Base-by-base conservation (phyloP, 1,284 basidiomycete species). In the Pterulicium gracile region DNA sequence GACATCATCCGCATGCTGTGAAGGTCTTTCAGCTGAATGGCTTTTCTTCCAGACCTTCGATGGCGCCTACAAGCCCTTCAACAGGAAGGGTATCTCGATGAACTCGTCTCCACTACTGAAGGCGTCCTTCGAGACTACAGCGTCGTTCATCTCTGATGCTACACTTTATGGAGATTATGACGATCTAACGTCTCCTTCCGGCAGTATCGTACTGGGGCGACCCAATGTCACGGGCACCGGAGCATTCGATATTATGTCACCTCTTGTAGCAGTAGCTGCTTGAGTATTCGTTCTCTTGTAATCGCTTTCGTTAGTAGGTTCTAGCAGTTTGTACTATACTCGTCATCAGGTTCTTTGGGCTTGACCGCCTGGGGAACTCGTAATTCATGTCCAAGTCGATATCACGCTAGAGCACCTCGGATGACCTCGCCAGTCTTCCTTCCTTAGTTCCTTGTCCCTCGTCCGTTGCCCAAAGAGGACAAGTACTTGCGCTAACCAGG, bases 51-150 rank as follows among this genome's bases (percentile, higher is more conserved):
- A 98, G 91, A 98, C 96, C 0, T 96, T 94, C 59, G 90, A 93
- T 44, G 96, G 96, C 41, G 92, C 88, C 19, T 99, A 95, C 72
- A 90, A 89, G 63, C 93, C 96, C 1, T 99, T 98, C 71, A 98
- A 97, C 65, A 84, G 96, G 45, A 91, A 86, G 50, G 96, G 96
- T 53, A 87, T 98, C 50, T 84, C 89, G 17, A 82, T 85, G 47
- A 90, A 91, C 61, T 81, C 90, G 4, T 96, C 93, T 20, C 92
- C 95, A 2, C 73, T 98, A 42, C 79, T 98, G 51, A 98, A 98
- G 67, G 95, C 96, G 2, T 94, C 90, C 3, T 99, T 89, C 65
- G 96, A 98, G 68, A 98, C 93, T 7, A 98, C 96, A 0, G 90
- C 88, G n/a, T 76, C 84, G 1, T 97, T 98, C 74, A 66, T 99